Conservation (phyloP, 1,139 yeast species). For the Hansenula lynferdii region DNA sequence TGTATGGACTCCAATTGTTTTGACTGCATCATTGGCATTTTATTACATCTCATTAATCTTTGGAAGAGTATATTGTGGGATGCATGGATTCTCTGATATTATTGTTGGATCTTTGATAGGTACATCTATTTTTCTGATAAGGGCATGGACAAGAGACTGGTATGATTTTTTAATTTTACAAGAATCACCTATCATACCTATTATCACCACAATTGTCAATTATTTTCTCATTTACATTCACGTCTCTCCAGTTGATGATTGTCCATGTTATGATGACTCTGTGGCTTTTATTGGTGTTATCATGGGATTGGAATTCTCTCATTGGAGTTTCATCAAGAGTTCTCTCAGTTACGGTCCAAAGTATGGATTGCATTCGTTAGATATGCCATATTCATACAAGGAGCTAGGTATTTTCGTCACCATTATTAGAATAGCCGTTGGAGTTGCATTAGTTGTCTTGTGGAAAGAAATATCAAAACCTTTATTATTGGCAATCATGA, state of each 20-base stretch:
- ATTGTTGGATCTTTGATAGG: slow-evolving; percentile 66
- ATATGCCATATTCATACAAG: slow-evolving; percentile 35
- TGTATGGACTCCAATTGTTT: neutral
- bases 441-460: slow-evolving; percentile 51
- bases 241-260: slow-evolving; percentile 85
- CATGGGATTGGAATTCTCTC: slow-evolving; percentile 53
- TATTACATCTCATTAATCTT: slow-evolving; percentile 66
- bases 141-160: slow-evolving; percentile 32
- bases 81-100: slow-evolving; percentile 92
- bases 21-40: slow-evolving; percentile 13
- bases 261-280: slow-evolving; percentile 95
- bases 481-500: slow-evolving; percentile 43
- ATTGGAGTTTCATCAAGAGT: slow-evolving; percentile 22
- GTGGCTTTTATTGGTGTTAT: slow-evolving; percentile 93
- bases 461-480: slow-evolving; percentile 75
- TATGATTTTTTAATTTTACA: slow-evolving; percentile 24
- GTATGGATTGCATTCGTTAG: slow-evolving; percentile 10
- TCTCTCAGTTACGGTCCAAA: slow-evolving; percentile 19
- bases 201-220: slow-evolving; percentile 37
- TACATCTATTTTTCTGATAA: slow-evolving; percentile 34
- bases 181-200: slow-evolving; percentile 30
- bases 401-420: slow-evolving; percentile 39
- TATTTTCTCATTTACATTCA: slow-evolving; percentile 58
- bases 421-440: slow-evolving; percentile 45
- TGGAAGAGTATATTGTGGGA: slow-evolving; percentile 92